A percentile compares a stretch with the other conserved stretches of the same genome.
phyloP scores from a whole-genome alignment of 495 filamentous ascomycete species.

The Podospora didyma region DNA sequence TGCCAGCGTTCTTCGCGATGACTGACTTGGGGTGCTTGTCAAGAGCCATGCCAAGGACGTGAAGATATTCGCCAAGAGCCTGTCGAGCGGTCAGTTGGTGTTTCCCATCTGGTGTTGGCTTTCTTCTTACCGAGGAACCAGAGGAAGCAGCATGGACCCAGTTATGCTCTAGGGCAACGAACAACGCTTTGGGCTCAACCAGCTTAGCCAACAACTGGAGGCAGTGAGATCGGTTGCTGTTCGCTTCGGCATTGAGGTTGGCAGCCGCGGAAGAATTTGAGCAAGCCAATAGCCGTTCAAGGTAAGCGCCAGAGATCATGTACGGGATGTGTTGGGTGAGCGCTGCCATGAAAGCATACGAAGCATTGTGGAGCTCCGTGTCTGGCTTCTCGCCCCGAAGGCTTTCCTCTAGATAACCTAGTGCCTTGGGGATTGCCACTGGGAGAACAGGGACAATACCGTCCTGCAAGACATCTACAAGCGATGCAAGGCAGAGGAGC shows the following conservation, averaged over 20 bases:
- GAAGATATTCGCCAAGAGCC: conserved; percentile 63
- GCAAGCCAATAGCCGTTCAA: conserved; percentile 63
- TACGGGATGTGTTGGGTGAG: conserved; percentile 79
- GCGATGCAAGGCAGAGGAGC: conserved; percentile 81
- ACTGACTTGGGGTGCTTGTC: conserved; percentile 71
- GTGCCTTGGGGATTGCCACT: conserved; percentile 61
- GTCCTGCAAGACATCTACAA: conserved; percentile 82
- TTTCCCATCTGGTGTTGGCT: background rate
- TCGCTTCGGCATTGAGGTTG: conserved; percentile 49
- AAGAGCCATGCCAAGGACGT: conserved; percentile 61
- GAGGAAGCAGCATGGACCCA: conserved; percentile 58
- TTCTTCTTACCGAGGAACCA: conserved; percentile 53
- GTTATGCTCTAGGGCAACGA: conserved; percentile 65
- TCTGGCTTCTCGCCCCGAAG: conserved; percentile 50
- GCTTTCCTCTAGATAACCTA: conserved; percentile 63
- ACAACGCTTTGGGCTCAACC: conserved; percentile 61
- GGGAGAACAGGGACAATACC: conserved; percentile 80
- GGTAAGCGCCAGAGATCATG: conserved; percentile 71
- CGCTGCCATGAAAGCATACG: conserved; percentile 70
- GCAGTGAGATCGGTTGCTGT: conserved; percentile 63
- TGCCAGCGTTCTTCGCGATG: conserved; percentile 62
- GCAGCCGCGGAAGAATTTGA: conserved; percentile 66
- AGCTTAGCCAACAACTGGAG: conserved; percentile 67
- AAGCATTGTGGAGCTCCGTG: conserved; percentile 69
- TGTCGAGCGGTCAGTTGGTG: conserved; percentile 30